Evolutionary conservation across 192 early-diverging fungal species (phyloP).

Genomic region (Ramicandelaber brevisporus): DNA sequence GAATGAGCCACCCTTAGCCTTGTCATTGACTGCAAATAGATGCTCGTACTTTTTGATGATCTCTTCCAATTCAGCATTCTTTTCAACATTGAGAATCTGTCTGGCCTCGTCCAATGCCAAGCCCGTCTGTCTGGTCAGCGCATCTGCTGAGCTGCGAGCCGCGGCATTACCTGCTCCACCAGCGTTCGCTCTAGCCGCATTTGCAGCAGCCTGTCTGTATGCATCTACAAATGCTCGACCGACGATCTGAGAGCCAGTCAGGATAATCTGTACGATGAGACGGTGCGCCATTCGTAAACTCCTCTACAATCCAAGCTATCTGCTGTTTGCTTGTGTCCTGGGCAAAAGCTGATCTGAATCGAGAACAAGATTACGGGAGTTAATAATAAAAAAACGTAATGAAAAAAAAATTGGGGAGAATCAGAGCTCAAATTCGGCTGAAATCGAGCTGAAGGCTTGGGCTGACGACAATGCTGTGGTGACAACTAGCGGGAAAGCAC

Average conservation of each 20-base stretch:
- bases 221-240: constrained; percentile 83
- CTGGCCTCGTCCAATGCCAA: constrained; percentile 76
- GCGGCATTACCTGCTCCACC: constrained; percentile 20
- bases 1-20: constrained; percentile 63
- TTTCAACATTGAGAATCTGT: constrained; percentile 69
- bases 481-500: too few relatives aligned
- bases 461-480: too few relatives aligned
- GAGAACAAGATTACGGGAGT: too few relatives aligned
- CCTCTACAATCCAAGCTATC: too few relatives aligned
- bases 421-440: too few relatives aligned
- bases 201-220: constrained; percentile 65
- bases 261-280: constrained; percentile 51
- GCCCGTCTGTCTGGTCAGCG: constrained; percentile 45
- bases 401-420: too few relatives aligned
- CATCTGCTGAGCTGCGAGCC: constrained; percentile 24
- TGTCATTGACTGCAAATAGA: constrained; percentile 69
- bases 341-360: too few relatives aligned
- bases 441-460: too few relatives aligned
- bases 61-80: constrained; percentile 28
- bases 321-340: too few relatives aligned
- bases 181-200: constrained; percentile 32
- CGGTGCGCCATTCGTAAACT: too few relatives aligned
- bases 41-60: constrained; percentile 54
- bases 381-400: too few relatives aligned
- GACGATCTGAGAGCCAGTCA: constrained; percentile 57